phyloP scores from a whole-genome alignment of 2,329 filamentous ascomycete species.

The Diaporthe citriasiana region DNA sequence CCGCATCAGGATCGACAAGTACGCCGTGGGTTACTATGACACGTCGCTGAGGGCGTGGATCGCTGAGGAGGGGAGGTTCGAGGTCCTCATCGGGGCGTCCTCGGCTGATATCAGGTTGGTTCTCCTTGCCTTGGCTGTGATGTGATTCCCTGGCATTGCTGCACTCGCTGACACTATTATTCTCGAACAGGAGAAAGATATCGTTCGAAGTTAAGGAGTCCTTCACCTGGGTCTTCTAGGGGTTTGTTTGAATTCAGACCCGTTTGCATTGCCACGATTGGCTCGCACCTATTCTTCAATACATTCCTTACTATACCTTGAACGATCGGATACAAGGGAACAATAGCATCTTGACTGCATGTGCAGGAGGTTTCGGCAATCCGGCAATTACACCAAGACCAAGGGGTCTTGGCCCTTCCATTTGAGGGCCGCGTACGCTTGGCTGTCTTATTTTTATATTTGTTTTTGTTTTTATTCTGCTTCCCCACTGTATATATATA shows the following conservation, averaged over 20 bases:
- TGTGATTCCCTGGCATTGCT: background rate
- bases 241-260: fast-evolving
- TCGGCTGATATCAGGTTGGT: conserved; percentile 74
- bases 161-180: conserved; percentile 43
- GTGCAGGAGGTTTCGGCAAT: background rate
- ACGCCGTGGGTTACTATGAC: conserved; percentile 74
- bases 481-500: background rate
- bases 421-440: background rate
- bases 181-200: conserved; percentile 44
- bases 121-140: background rate
- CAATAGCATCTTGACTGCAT: background rate
- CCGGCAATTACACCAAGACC: background rate
- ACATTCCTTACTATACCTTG: conserved; percentile 15
- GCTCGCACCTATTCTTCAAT: background rate
- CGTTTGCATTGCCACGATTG: conserved; percentile 11
- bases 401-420: conserved; percentile 1
- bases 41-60: conserved; percentile 72
- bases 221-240: conserved; percentile 73
- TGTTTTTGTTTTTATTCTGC: background rate
- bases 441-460: background rate
- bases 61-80: conserved; percentile 74
- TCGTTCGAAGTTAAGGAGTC: conserved; percentile 73
- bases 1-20: conserved; percentile 61
- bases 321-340: background rate
- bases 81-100: conserved; percentile 72